Evolutionary conservation across 768 basidiomycete genomes (phyloP).

Genomic region (Kockovaella imperatae): DNA sequence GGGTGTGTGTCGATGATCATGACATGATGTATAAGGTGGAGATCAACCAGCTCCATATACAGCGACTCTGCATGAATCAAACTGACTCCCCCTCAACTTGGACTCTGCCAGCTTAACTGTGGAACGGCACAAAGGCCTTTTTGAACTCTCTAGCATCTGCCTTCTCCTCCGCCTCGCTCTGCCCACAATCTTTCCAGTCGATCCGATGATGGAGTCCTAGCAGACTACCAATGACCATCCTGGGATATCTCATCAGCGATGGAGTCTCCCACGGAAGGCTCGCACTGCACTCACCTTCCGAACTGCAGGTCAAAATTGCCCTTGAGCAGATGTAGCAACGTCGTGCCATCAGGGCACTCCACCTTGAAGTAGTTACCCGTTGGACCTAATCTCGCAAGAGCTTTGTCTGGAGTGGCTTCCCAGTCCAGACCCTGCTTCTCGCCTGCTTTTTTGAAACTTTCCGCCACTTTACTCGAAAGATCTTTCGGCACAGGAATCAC

Average conservation of each 20-base stretch:
- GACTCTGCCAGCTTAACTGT: slow-evolving; percentile 1
- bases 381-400: slow-evolving; percentile 49
- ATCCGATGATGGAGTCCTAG: slow-evolving; percentile 66
- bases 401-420: slow-evolving; percentile 61
- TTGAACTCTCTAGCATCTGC: slow-evolving; percentile 79
- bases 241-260: slow-evolving; percentile 41
- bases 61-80: too few species aligned
- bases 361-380: slow-evolving; percentile 79
- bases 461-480: slow-evolving; percentile 58
- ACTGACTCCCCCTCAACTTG: too few species aligned
- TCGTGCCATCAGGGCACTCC: slow-evolving; percentile 75
- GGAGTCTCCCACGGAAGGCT: neutral
- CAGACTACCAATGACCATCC: slow-evolving; percentile 72
- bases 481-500: slow-evolving; percentile 48
- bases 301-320: slow-evolving; percentile 83
- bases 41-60: too few species aligned
- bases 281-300: slow-evolving; percentile 60
- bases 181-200: slow-evolving; percentile 85
- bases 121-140: slow-evolving; percentile 58
- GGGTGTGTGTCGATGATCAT: too few species aligned
- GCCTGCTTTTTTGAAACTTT: slow-evolving; percentile 66
- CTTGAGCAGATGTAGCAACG: slow-evolving; percentile 77
- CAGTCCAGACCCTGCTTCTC: slow-evolving; percentile 62
- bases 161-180: slow-evolving; percentile 76
- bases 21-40: too few species aligned